These are phyloP conservation scores for Pelomyxa schiedti DNA, from an alignment of 78 protist genomes.

Conservation along the genomic window DNA sequence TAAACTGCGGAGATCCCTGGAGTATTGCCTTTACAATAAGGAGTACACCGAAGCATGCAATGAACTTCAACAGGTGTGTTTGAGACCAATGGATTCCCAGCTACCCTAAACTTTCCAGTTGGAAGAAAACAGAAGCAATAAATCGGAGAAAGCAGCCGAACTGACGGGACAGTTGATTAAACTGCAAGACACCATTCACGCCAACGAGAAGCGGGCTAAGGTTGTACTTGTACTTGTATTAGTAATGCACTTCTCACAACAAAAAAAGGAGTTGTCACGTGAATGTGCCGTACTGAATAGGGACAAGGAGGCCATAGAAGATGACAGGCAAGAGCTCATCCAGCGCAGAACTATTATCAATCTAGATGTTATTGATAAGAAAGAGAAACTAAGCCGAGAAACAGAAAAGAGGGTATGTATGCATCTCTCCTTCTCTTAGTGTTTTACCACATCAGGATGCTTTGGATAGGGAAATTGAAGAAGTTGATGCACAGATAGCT, in stretches of 20 bases:
- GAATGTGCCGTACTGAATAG: not conserved
- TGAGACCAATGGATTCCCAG: not conserved
- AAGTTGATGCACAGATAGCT: too few species aligned
- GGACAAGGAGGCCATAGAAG: not conserved
- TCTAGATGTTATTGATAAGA: not conserved
- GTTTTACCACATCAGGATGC: not conserved
- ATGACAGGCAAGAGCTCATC: not conserved
- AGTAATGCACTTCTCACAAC: too few species aligned
- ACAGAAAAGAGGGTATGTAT: not conserved
- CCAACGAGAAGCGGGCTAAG: too few species aligned
- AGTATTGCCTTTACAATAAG: constrained; percentile 14
- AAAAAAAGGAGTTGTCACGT: not conserved
- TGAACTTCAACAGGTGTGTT: not conserved
- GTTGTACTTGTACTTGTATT: too few species aligned
- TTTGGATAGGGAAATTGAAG: not conserved
- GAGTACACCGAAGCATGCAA: not conserved
- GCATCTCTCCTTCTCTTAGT: not conserved
- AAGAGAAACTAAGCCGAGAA: not conserved
- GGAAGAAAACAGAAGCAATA: not conserved
- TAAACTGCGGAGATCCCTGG: constrained; percentile 36
- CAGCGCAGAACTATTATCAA: not conserved
- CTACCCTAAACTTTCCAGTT: not conserved
- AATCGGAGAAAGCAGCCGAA: not conserved
- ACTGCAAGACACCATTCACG: too few species aligned
- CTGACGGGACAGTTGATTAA: too few species aligned